Evolutionary conservation across 805 yeast species (phyloP).

Genomic region (Starmera dryadoides): DNA sequence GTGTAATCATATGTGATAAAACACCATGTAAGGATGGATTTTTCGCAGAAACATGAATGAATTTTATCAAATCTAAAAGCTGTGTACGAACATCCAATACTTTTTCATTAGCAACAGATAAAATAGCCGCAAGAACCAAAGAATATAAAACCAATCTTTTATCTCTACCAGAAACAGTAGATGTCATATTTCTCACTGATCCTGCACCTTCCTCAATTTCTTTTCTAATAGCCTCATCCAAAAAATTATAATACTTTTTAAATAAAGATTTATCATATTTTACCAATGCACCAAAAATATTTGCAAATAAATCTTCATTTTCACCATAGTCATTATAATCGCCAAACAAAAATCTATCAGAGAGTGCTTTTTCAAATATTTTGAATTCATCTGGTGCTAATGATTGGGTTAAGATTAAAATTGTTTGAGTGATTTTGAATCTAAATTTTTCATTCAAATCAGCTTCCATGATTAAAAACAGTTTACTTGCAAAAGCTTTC

Average conservation of each 20-base stretch:
- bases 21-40: conserved; percentile 55
- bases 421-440: conserved; percentile 34
- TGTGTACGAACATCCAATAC: conserved; percentile 38
- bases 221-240: conserved; percentile 41
- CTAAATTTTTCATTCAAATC: conserved; percentile 29
- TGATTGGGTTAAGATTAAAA: conserved; percentile 49
- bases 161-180: conserved; percentile 71
- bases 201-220: conserved; percentile 85
- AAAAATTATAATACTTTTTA: conserved; percentile 15
- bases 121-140: conserved; percentile 58
- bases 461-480: conserved; percentile 57
- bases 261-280: conserved; percentile 39
- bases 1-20: conserved; percentile 58
- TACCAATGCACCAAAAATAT: conserved; percentile 64
- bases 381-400: conserved; percentile 49
- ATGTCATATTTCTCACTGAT: conserved; percentile 48
- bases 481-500: conserved; percentile 44
- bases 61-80: conserved; percentile 30
- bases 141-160: conserved; percentile 66
- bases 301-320: conserved; percentile 60
- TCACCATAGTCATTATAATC: conserved; percentile 54
- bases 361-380: conserved; percentile 30
- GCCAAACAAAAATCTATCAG: conserved; percentile 36
- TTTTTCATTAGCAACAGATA: conserved; percentile 57
- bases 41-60: conserved; percentile 21